phyloP scores from a whole-genome alignment of 306 rosid species.

The Psophocarpus tetragonolobus region DNA sequence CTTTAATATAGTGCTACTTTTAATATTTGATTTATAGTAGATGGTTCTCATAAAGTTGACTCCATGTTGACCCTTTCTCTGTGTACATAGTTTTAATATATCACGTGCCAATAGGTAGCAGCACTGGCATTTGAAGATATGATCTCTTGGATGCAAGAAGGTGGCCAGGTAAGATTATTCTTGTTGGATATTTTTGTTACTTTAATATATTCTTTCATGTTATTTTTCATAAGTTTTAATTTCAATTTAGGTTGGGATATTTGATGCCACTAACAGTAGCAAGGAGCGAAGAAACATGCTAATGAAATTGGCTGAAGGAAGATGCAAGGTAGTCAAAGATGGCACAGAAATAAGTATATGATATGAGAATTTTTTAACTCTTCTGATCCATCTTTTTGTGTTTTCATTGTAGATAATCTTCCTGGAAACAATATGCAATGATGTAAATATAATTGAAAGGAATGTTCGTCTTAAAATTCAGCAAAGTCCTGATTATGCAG shows the following conservation, averaged over 20 bases:
- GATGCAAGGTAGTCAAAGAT: conserved; percentile 78
- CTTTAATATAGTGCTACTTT: conserved; percentile 15
- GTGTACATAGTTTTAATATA: conserved; percentile 90
- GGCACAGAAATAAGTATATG: conserved; percentile 24
- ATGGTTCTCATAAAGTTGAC: conserved; percentile 53
- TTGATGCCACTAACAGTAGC: conserved; percentile 96
- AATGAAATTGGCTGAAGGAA: conserved; percentile 98
- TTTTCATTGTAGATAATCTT: conserved; percentile 77
- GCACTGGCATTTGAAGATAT: conserved; percentile 99
- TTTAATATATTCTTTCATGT: conserved; percentile 11
- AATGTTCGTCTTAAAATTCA: conserved; percentile 96
- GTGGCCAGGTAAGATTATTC: conserved; percentile 86
- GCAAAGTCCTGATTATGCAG: conserved; percentile 99
- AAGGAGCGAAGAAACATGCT: conserved; percentile 89
- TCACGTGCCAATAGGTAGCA: conserved; percentile 99
- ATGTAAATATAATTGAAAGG: conserved; percentile 85
- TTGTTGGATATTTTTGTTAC: conserved; percentile 27
- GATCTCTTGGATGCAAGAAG: conserved; percentile 99
- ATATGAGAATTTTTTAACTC: conserved; percentile 23
- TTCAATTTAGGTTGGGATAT: conserved; percentile 85
- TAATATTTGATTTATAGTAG: conserved; percentile 31
- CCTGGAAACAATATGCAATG: conserved; percentile 96
- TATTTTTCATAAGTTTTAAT: conserved; percentile 24
- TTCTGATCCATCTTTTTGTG: conserved; percentile 23
- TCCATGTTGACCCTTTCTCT: conserved; percentile 61